Conservation (phyloP, 768 basidiomycete genomes). For the Glaciozyma antarctica region DNA sequence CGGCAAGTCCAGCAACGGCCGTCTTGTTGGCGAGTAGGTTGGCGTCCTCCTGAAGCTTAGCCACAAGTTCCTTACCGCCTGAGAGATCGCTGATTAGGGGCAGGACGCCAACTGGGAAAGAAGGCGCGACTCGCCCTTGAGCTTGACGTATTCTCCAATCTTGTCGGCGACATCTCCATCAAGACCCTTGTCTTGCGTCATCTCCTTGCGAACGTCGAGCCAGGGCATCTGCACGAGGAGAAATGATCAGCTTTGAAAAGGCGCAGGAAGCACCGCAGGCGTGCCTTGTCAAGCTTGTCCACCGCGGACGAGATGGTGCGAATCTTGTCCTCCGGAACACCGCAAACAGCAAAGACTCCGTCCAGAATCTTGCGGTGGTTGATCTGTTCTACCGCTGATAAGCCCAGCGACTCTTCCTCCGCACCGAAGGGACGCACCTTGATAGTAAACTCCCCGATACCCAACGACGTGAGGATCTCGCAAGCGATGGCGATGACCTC, state of each 20-base stretch:
- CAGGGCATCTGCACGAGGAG: slow-evolving; percentile 57
- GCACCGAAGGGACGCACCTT: slow-evolving; percentile 49
- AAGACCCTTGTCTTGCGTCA: slow-evolving; percentile 91
- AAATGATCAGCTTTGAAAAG: neutral
- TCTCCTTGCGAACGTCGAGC: slow-evolving; percentile 86
- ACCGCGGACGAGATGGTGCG: slow-evolving; percentile 90
- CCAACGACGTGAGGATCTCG: slow-evolving; percentile 68
- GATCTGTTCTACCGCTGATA: slow-evolving; percentile 46
- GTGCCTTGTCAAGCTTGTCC: slow-evolving; percentile 93
- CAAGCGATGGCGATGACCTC: slow-evolving; percentile 75
- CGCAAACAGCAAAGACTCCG: slow-evolving; percentile 92
- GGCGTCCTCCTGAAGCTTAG: slow-evolving; percentile 56
- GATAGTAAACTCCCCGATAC: slow-evolving; percentile 88
- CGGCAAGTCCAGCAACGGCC: slow-evolving; percentile 71
- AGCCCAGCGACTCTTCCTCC: no score
- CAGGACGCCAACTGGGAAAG: neutral
- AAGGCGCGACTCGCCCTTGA: slow-evolving; percentile 46
- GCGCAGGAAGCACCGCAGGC: slow-evolving; percentile 7
- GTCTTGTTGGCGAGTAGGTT: slow-evolving; percentile 57
- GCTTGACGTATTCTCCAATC: slow-evolving; percentile 94
- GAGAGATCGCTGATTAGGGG: neutral
- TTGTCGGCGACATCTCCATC: slow-evolving; percentile 70
- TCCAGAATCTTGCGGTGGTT: slow-evolving; percentile 97
- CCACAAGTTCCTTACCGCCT: slow-evolving; percentile 73
- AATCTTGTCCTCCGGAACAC: slow-evolving; percentile 81